Percentiles rank a stretch among this genome's conserved stretches.
Conservation (phyloP, 441 rosid genomes). For the Sinapis alba region DNA sequence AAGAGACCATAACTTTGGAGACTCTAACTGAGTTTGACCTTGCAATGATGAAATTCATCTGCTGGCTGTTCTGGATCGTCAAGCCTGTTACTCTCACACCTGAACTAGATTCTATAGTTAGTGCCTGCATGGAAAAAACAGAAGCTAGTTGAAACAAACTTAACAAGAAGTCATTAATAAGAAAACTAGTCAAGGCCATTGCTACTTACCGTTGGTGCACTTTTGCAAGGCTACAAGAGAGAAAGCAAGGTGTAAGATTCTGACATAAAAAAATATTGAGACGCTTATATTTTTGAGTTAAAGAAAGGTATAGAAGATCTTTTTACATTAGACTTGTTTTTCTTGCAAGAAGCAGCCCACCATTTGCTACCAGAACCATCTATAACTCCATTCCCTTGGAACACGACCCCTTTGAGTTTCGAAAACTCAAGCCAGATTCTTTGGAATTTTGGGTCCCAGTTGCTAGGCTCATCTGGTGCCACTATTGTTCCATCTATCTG, state of each 20-base stretch:
- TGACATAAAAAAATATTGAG: neutral
- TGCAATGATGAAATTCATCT: conserved; percentile 83
- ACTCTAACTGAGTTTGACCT: conserved; percentile 60
- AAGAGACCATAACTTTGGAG: conserved; percentile 61
- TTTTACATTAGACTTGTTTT: conserved; percentile 79
- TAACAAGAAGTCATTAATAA: conserved; percentile 6
- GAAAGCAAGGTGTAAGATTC: conserved; percentile 37
- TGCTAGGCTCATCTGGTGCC: conserved; percentile 79
- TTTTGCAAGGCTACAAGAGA: conserved; percentile 76
- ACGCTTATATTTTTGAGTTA: conserved; percentile 25
- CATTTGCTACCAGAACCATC: conserved; percentile 98
- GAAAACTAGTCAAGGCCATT: neutral
- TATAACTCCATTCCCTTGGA: conserved; percentile 85
- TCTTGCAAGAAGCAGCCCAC: conserved; percentile 98
- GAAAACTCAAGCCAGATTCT: conserved; percentile 73
- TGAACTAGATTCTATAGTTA: conserved; percentile 87
- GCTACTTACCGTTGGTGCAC: conserved; percentile 83
- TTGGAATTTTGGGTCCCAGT: conserved; percentile 72
- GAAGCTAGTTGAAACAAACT: conserved; percentile 16
- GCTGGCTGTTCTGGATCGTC: conserved; percentile 90
- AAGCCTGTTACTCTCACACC: conserved; percentile 73
- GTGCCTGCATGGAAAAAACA: conserved; percentile 58
- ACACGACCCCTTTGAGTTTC: conserved; percentile 64
- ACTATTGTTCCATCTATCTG: conserved; percentile 89
- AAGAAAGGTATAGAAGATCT: neutral